Evolutionary conservation across 257 asterid genomes (phyloP).

Genomic region (Ligustrum vulgare): DNA sequence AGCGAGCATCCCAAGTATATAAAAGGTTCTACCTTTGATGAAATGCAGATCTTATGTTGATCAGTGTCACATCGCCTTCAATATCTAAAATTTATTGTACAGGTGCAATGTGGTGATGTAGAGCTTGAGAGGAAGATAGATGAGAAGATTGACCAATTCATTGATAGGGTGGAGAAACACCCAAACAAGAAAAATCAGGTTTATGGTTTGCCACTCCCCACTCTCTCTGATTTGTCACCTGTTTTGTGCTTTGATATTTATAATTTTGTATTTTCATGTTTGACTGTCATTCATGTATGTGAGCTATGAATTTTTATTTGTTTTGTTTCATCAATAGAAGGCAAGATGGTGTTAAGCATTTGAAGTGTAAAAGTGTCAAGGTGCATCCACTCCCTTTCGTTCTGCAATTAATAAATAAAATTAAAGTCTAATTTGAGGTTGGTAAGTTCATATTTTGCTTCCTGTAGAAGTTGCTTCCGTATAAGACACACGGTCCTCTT

Average conservation of each 20-base stretch:
- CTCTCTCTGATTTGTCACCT: conserved; percentile 14
- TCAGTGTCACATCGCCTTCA: not conserved
- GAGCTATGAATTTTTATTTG: conserved; percentile 6
- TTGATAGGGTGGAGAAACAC: conserved; percentile 91
- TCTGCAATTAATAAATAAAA: not conserved
- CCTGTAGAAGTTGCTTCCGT: not conserved
- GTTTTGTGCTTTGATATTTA: not conserved
- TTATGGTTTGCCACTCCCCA: conserved; percentile 16
- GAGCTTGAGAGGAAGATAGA: conserved; percentile 85
- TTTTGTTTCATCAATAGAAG: not conserved
- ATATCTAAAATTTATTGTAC: conserved; percentile 20
- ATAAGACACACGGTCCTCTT: not conserved
- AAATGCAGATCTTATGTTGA: not conserved
- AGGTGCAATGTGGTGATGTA: conserved; percentile 89
- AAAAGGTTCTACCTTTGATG: conserved; percentile 3
- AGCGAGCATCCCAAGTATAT: not conserved
- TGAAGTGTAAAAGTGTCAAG: conserved; percentile 1
- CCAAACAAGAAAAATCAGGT: conserved; percentile 97
- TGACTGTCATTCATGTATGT: not conserved
- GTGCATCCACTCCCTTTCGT: not conserved
- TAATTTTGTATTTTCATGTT: not conserved
- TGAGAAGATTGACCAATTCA: conserved; percentile 82
- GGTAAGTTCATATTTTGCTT: not conserved
- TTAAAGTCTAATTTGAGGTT: conserved; percentile 1
- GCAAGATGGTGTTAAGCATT: conserved; percentile 8